Conservation (phyloP, 1,139 yeast genomes). For the Ogataea hybrid region DNA sequence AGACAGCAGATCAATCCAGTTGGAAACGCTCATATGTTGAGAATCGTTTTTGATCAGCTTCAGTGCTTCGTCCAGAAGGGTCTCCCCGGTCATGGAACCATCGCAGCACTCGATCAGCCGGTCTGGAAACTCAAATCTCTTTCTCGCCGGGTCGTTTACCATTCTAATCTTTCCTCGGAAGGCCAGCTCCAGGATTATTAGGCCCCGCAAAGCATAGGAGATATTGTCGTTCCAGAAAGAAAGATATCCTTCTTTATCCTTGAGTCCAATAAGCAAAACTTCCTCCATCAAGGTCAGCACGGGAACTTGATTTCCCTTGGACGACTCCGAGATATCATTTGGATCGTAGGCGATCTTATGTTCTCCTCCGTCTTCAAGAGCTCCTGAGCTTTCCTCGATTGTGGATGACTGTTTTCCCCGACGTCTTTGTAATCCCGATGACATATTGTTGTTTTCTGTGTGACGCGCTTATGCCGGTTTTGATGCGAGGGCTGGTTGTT, state of each 20-base stretch:
- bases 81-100: slow-evolving; percentile 90
- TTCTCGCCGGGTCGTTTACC: slow-evolving; percentile 91
- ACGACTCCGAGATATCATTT: slow-evolving; percentile 52
- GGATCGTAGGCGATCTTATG: slow-evolving; percentile 86
- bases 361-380: slow-evolving; percentile 15
- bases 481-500: not conserved
- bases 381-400: slow-evolving; percentile 10
- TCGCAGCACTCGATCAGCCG: slow-evolving; percentile 86
- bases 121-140: slow-evolving; percentile 84
- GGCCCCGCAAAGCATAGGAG: slow-evolving; percentile 93
- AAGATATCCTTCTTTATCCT: slow-evolving; percentile 92
- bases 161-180: slow-evolving; percentile 85
- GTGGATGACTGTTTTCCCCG: slow-evolving; percentile 25
- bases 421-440: slow-evolving; percentile 40
- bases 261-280: slow-evolving; percentile 85
- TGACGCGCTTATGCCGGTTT: not conserved
- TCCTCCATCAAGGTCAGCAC: slow-evolving; percentile 93
- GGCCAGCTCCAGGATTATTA: slow-evolving; percentile 88
- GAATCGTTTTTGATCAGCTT: slow-evolving; percentile 87
- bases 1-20: slow-evolving; percentile 91
- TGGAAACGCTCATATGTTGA: slow-evolving; percentile 73
- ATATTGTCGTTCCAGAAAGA: slow-evolving; percentile 98
- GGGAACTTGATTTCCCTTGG: slow-evolving; percentile 54
- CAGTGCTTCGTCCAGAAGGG: slow-evolving; percentile 87
- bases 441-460: slow-evolving; percentile 21